These are phyloP conservation scores for Chernovozyma aurita DNA, from an alignment of 1,139 yeast species.

Conservation along the genomic window DNA sequence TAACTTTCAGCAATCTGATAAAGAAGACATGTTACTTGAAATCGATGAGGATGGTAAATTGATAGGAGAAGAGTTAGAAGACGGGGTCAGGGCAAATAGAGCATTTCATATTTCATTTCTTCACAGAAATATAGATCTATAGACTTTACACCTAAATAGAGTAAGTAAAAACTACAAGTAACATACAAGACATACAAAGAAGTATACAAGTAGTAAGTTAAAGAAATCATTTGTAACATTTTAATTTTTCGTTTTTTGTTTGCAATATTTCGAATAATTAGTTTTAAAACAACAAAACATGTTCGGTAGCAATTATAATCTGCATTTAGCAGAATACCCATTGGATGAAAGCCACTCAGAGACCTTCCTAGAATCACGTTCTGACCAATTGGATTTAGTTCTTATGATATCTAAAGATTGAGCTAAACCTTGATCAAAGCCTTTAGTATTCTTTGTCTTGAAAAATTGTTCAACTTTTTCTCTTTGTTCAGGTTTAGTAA, in stretches of 20 bases:
- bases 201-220: no score
- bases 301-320: no score
- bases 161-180: no score
- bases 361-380: slow-evolving; percentile 56
- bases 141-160: no score
- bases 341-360: slow-evolving; percentile 48
- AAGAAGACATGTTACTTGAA: slow-evolving; percentile 19
- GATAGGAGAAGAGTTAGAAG: slow-evolving; percentile 20
- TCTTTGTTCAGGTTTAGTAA: slow-evolving; percentile 58
- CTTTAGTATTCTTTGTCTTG: slow-evolving; percentile 57
- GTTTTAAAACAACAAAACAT: no score
- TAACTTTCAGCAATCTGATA: slow-evolving; percentile 29
- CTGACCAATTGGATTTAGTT: slow-evolving; percentile 61
- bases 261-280: no score
- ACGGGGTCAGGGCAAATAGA: slow-evolving; percentile 24
- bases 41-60: slow-evolving; percentile 11
- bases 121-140: slow-evolving; percentile 16
- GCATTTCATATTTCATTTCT: slow-evolving; percentile 34
- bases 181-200: no score
- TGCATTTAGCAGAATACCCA: slow-evolving; percentile 23
- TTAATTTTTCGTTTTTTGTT: no score
- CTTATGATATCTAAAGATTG: slow-evolving; percentile 66
- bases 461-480: slow-evolving; percentile 59
- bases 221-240: no score
- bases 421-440: slow-evolving; percentile 69